These are phyloP conservation scores for Selenicereus undatus DNA, from an alignment of 148 eudicot species.

Conservation along the genomic window DNA sequence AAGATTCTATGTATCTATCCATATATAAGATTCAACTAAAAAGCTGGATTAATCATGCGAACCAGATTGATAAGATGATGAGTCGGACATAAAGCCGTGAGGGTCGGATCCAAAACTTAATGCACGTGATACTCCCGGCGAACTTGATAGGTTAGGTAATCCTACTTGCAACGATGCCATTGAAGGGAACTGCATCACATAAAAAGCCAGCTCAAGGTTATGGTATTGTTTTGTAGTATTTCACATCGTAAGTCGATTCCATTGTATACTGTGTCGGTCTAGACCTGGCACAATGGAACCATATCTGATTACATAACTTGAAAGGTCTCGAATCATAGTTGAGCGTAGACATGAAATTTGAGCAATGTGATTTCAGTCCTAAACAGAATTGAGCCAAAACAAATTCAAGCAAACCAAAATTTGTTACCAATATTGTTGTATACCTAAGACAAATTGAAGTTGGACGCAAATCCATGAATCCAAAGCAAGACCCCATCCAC, in stretches of 20 bases:
- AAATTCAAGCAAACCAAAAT: not conserved
- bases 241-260: not conserved
- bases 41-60: conserved; percentile 18
- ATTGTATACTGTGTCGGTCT: not conserved
- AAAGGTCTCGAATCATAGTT: not conserved
- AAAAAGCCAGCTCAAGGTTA: not conserved
- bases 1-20: too few relatives aligned
- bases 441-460: too few relatives aligned
- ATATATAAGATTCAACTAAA: not conserved
- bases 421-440: not conserved
- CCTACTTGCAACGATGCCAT: conserved; percentile 43
- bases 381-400: not conserved
- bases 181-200: conserved; percentile 42
- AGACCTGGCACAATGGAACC: not conserved
- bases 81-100: conserved; percentile 25
- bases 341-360: not conserved
- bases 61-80: conserved; percentile 30
- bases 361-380: not conserved
- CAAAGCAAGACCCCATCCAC: too few relatives aligned
- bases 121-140: conserved; percentile 25
- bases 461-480: too few relatives aligned
- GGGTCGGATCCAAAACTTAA: conserved; percentile 24
- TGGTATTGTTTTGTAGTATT: conserved; percentile 1
- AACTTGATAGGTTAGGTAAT: conserved; percentile 33
- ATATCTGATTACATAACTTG: not conserved